Conservation (phyloP, 768 basidiomycete species). For the Boletus subcaerulescens region DNA sequence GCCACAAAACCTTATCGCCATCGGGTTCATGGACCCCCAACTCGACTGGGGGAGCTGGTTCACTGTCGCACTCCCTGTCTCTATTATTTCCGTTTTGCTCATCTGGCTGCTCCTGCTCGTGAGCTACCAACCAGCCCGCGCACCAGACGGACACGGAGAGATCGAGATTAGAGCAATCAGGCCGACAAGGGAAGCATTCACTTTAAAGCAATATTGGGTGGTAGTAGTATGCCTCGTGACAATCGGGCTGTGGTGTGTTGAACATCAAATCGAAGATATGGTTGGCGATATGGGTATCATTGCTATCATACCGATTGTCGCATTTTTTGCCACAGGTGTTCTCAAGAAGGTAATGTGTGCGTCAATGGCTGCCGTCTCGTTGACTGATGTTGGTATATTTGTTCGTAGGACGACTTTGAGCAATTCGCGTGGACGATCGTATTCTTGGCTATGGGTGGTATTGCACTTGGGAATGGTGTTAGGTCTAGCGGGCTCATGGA, state of each 20-base stretch:
- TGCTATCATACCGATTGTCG: constrained; percentile 87
- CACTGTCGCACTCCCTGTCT: constrained; percentile 88
- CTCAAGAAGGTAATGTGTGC: constrained; percentile 74
- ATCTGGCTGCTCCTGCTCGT: constrained; percentile 90
- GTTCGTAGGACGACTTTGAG: constrained; percentile 83
- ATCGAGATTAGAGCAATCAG: constrained; percentile 84
- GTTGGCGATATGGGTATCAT: constrained; percentile 98
- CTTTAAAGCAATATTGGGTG: constrained; percentile 87
- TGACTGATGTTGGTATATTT: not conserved
- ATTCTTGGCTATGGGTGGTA: constrained; percentile 97
- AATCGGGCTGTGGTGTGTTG: constrained; percentile 88
- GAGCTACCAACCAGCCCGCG: constrained; percentile 72
- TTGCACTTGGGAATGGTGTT: constrained; percentile 93
- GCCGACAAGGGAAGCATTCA: constrained; percentile 79
- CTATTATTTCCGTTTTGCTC: constrained; percentile 75
- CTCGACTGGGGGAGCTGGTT: constrained; percentile 95
- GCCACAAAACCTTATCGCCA: constrained; percentile 94
- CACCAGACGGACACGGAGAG: constrained; percentile 71
- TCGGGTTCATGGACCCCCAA: constrained; percentile 79
- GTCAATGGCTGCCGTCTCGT: not conserved
- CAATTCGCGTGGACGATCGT: constrained; percentile 94
- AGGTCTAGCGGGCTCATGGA: constrained; percentile 83
- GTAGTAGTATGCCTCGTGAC: constrained; percentile 77
- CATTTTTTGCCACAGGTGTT: constrained; percentile 92
- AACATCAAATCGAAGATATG: constrained; percentile 66